phyloP scores from a whole-genome alignment of 176 grass and related monocot genomes.

The Guadua angustifolia region DNA sequence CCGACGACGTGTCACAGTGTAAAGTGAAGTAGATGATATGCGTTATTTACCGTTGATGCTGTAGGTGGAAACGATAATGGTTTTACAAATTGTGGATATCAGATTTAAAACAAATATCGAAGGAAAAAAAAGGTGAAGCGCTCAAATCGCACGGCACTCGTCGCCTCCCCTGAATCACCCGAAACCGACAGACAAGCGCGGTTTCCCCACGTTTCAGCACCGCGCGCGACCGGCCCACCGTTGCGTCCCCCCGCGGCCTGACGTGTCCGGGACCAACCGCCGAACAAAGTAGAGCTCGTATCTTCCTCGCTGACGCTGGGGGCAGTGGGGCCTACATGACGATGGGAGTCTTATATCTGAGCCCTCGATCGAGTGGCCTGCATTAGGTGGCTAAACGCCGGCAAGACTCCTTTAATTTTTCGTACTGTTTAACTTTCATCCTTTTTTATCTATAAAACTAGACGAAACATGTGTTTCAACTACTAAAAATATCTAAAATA shows the following conservation, averaged over 20 bases:
- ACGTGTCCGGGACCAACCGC: background rate
- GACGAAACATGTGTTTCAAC: too few species aligned
- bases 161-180: background rate
- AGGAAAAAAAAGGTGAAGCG: too few species aligned
- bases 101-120: too few species aligned
- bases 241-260: background rate
- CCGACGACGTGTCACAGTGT: too few species aligned
- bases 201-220: background rate
- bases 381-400: background rate
- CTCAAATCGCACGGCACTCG: background rate
- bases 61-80: too few species aligned
- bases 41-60: too few species aligned
- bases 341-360: background rate
- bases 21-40: too few species aligned
- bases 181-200: background rate
- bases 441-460: too few species aligned
- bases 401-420: background rate
- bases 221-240: background rate
- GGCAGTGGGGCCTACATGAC: background rate
- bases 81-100: too few species aligned
- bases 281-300: background rate
- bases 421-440: too few species aligned
- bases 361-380: background rate
- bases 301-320: too few species aligned
- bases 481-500: too few species aligned